A percentile compares a stretch with the other conserved stretches of the same genome.
Conservation (phyloP, 2,329 filamentous ascomycete species). For the Neofusicoccum kwambonambiense region DNA sequence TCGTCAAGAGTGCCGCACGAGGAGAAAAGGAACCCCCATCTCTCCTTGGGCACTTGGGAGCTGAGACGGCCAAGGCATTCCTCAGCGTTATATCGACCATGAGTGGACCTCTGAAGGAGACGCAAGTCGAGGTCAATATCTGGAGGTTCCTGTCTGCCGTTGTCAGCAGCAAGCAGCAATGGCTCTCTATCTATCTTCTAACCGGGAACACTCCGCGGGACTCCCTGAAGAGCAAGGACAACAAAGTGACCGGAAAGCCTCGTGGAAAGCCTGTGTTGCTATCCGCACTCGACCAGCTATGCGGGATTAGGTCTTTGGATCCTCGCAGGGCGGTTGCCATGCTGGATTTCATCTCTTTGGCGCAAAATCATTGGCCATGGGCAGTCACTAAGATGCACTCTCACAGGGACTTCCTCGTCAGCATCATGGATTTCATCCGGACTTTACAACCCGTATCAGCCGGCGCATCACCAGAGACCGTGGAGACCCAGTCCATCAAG, state of each 20-base stretch:
- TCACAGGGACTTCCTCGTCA: constrained; percentile 70
- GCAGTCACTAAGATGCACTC: constrained; percentile 77
- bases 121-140: constrained; percentile 63
- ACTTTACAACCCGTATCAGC: constrained; percentile 57
- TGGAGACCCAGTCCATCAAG: constrained; percentile 35
- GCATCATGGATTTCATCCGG: constrained; percentile 69
- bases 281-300: constrained; percentile 69
- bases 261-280: constrained; percentile 67
- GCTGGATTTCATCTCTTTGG: constrained; percentile 80
- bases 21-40: constrained; percentile 74
- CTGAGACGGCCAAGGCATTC: constrained; percentile 80
- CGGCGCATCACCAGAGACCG: constrained; percentile 41
- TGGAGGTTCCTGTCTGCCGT: constrained; percentile 88
- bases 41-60: constrained; percentile 83
- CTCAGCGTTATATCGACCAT: constrained; percentile 74
- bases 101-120: constrained; percentile 70
- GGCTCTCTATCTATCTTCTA: constrained; percentile 90
- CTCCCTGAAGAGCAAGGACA: constrained; percentile 54
- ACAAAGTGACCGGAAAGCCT: constrained; percentile 34
- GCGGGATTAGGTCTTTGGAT: constrained; percentile 62
- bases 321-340: constrained; percentile 68
- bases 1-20: constrained; percentile 69
- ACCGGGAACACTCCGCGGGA: constrained; percentile 84
- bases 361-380: constrained; percentile 96
- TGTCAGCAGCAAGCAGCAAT: constrained; percentile 87